Evolutionary conservation across 352 stramenopile species (phyloP), one percentile per base, ranked within the genome.

Genomic region (Pythium oligandrum): DNA sequence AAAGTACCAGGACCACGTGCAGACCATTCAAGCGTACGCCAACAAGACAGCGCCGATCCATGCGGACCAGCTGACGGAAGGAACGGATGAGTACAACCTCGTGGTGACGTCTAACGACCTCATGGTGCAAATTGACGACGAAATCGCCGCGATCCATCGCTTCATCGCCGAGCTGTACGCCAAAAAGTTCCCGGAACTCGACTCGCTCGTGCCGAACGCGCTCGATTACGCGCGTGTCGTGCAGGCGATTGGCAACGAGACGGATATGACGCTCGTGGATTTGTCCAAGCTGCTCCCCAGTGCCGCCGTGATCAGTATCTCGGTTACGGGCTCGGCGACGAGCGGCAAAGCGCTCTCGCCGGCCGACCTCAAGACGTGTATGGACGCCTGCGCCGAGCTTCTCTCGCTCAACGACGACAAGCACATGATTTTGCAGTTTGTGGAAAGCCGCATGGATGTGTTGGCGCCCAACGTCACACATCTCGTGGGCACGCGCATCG

Each of bases 191-290:
- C 92, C 95, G 0, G 94, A 98, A 59, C 75, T 99, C 26, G 91
- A 98, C 65, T 91, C 96, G 40, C 70, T 98, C 9, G 74, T 99
- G 30, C 83, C 91, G 5, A 95, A 96, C 44, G 74, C 81, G 6
- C 61, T 97, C 30, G 92, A 98, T 64, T 99, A 98, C 60, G 88
- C 88, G 36, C 83, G 82, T 39, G 93, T 98, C n/a, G 90, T 98
- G 4, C 63, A 93, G 53, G 64, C 68, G 2, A 97, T 98, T 47
- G 75, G 75, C 31, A 98, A 98, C 66, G 92, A 98, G 65, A 98
- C 86, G 68, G 93, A 98, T 62, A 70, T 98, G 64, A 97, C 91
- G 8, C 68, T 86, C 11, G 78, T 98, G 33, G 73, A 94, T 42
- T 62, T 98, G 34, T 88, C 93, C 34, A 80, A 88, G 49, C 69